phyloP scores from a whole-genome alignment of 2,329 filamentous ascomycete genomes.

The Scedosporium aurantiacum region DNA sequence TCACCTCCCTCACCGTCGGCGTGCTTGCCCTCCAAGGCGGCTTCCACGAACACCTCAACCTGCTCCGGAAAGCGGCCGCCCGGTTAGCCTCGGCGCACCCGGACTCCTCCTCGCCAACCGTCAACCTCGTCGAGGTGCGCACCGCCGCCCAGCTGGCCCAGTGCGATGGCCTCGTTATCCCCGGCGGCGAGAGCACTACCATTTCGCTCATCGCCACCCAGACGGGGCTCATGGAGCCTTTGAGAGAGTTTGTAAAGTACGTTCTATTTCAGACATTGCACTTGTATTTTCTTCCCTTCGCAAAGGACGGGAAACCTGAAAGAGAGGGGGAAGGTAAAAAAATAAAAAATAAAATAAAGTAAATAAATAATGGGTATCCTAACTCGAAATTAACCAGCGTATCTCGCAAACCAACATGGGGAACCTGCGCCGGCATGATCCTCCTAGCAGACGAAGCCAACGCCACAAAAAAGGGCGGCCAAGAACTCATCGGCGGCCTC shows the following conservation, averaged over 20 bases:
- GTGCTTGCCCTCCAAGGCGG: constrained; percentile 78
- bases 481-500: constrained; percentile 85
- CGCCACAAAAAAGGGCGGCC: constrained; percentile 78
- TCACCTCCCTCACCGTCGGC: constrained; percentile 37
- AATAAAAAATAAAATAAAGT: neutral
- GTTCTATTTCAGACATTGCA: constrained; percentile 19
- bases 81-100: constrained; percentile 24
- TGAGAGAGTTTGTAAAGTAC: constrained; percentile 85
- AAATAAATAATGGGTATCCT: no score
- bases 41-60: constrained; percentile 75
- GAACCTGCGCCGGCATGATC: constrained; percentile 91
- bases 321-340: neutral
- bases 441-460: constrained; percentile 81
- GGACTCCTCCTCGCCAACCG: constrained; percentile 12
- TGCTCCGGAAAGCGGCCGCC: constrained; percentile 59
- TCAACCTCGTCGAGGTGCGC: constrained; percentile 68
- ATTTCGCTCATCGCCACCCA: constrained; percentile 81
- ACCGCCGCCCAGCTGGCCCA: constrained; percentile 56
- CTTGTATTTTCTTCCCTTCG: neutral
- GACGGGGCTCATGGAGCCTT: constrained; percentile 69
- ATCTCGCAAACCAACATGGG: constrained; percentile 76
- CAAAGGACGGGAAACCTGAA: neutral
- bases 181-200: constrained; percentile 89
- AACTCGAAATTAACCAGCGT: constrained; percentile 35
- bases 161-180: constrained; percentile 80